Evolutionary conservation across 352 stramenopile species (phyloP).

Genomic region (Pythium insidiosum): DNA sequence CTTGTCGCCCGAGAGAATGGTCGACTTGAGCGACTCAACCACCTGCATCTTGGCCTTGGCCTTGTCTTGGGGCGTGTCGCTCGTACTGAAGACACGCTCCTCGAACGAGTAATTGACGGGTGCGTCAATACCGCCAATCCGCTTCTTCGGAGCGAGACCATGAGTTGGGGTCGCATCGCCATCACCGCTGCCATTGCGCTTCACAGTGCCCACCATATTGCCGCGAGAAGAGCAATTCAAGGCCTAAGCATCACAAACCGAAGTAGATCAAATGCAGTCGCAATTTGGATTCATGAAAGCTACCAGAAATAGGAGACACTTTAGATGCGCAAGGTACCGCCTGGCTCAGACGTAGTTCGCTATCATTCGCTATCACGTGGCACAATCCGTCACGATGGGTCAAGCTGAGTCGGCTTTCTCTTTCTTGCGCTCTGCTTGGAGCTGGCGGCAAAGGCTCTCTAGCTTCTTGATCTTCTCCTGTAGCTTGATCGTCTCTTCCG

Average conservation of each 20-base stretch:
- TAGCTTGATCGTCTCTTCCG: slow-evolving; percentile 58
- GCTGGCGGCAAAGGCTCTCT: slow-evolving; percentile 69
- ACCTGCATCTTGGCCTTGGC: slow-evolving; percentile 51
- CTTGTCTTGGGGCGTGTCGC: slow-evolving; percentile 52
- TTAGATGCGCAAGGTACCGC: too few relatives aligned
- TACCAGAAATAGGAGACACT: too few relatives aligned
- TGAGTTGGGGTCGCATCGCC: neutral
- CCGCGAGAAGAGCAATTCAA: too few relatives aligned
- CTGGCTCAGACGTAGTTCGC: too few relatives aligned
- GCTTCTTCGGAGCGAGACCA: slow-evolving; percentile 30
- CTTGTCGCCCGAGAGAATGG: slow-evolving; percentile 44
- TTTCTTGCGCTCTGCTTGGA: slow-evolving; percentile 80
- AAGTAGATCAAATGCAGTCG: too few relatives aligned
- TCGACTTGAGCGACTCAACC: slow-evolving; percentile 48
- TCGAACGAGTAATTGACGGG: slow-evolving; percentile 63
- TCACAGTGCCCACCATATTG: too few relatives aligned
- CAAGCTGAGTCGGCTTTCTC: too few relatives aligned
- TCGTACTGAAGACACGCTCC: slow-evolving; percentile 61
- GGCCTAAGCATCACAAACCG: too few relatives aligned
- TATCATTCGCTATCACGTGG: too few relatives aligned
- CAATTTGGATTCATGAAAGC: too few relatives aligned
- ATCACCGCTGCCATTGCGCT: slow-evolving; percentile 7
- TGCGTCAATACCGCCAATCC: slow-evolving; percentile 49
- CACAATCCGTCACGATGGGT: too few relatives aligned
- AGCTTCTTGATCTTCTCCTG: slow-evolving; percentile 82